Evolutionary conservation across 1,284 basidiomycete genomes (phyloP), one percentile per base, ranked within the genome.

Genomic region (Acaromyces ingoldii): DNA sequence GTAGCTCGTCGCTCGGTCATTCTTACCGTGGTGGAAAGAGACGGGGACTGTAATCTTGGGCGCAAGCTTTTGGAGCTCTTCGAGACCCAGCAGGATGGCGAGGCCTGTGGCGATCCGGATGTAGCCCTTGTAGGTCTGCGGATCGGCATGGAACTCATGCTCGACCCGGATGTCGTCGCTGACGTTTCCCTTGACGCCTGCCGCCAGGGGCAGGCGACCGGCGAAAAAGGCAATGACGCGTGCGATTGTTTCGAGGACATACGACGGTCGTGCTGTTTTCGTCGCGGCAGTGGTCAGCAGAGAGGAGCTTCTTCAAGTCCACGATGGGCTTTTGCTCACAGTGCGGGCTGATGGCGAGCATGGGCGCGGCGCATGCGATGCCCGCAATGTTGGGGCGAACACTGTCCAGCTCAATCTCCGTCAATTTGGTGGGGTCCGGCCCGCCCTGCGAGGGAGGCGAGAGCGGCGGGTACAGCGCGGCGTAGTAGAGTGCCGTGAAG

Each of bases 91-190:
- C 1, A 80, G 65, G 6, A 80, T 71, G 5, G 79, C 76, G 2
- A 81, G 62, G 1, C 79, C 80, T 9, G 80, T 81, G 1, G 71
- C 75, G 33, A 81, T 76, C 15, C 80, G 72, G 1, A 81, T 63
- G 36, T 71, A 69, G 15, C 79, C 80, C 52, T 79, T 77, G 66
- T 81, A 81, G 29, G 78, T 78, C 7, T 79, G 62, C 0, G 71
- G 69, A 47, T 77, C 76, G 17, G 69, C 75, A 72, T 65, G 36
- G 31, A 58, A 58, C 29, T 62, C 62, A 15, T 52, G 53, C 25
- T 71, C 58, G 4, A 80, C 79, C 11, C 78, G 60, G 0, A 79
- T 79, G 72, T 81, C 80, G 59, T 80, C 78, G n/a, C 77, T 78
- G 15, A 79, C 77, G 37, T 80, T 80, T 36, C 80, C 79, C 68